Evolutionary conservation across 2,329 filamentous ascomycete species (phyloP).

Genomic region (Akanthomyces uredinophilus): DNA sequence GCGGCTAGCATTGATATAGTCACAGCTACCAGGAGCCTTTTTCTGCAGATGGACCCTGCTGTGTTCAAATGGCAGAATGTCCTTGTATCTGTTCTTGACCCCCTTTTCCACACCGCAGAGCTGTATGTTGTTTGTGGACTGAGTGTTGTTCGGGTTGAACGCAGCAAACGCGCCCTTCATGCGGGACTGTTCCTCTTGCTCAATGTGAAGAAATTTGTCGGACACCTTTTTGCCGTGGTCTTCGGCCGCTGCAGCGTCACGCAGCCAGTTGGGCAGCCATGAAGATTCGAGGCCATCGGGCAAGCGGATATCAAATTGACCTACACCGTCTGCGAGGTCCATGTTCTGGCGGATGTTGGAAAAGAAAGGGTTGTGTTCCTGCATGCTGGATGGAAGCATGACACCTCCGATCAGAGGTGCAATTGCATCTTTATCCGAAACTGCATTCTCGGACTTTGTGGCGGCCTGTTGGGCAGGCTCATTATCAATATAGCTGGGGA

Average conservation of each 20-base stretch:
- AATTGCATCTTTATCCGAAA: conserved; percentile 39
- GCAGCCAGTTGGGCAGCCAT: conserved; percentile 71
- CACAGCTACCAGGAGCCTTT: conserved; percentile 63
- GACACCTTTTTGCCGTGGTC: conserved; percentile 78
- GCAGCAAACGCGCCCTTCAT: conserved; percentile 73
- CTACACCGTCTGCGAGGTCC: conserved; percentile 89
- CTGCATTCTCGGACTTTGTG: conserved; percentile 26
- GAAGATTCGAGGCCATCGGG: conserved; percentile 42
- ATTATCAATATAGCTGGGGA: conserved; percentile 59
- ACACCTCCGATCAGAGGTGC: conserved; percentile 83
- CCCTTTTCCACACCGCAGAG: conserved; percentile 94
- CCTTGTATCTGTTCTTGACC: conserved; percentile 93
- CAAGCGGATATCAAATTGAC: conserved; percentile 61
- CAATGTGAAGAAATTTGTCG: conserved; percentile 77
- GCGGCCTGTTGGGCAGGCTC: conserved; percentile 37
- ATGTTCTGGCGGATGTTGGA: conserved; percentile 95
- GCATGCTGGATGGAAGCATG: conserved; percentile 64
- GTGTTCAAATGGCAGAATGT: conserved; percentile 95
- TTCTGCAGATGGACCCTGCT: conserved; percentile 75
- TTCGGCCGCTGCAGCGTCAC: conserved; percentile 56
- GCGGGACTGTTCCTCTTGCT: conserved; percentile 79
- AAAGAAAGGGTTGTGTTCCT: conserved; percentile 82
- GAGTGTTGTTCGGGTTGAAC: conserved; percentile 36
- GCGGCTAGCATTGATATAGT: conserved; percentile 94
- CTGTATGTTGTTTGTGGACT: conserved; percentile 46